Base-by-base conservation (phyloP, 257 asterid genomes). In the Sherardia arvensis region DNA sequence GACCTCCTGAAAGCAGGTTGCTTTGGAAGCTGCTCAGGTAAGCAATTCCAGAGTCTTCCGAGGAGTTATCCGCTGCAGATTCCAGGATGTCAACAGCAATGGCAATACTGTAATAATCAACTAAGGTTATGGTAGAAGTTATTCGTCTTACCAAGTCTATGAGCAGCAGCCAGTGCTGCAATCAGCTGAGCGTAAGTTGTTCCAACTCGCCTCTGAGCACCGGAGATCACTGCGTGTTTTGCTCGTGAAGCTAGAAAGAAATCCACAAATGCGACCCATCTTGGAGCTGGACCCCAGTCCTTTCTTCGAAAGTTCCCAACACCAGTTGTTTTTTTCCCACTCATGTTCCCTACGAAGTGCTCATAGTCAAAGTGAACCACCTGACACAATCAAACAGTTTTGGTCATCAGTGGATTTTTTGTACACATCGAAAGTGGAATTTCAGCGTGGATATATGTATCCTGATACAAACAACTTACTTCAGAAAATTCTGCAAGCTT, bases 261-360 rank as follows among this genome's bases (percentile, higher is more conserved):
- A 76, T 93, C 99, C 21, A 90, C 96, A 71, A 93, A 87, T 57
- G 99, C 99, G 62, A 85, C 99, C 99, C 99, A 93, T 78, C 97
- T 83, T 33, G 99, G 99, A 28, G 96, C 97, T 58, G 97, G 91
- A 7, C 99, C 99, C 97, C 99, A 93, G 74, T 93, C 99, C 73
- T 71, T 82, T 4, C 54, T 73, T 78, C 96, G 81, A 73, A 86
- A 83, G 61, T 48, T 73, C 67, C 73, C 72, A 14, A 29, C 53
- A 60, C 66, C 72, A 72, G 53, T 68, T 8, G 14, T 59, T 68
- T 66, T 59, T 68, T 70, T 69, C 60, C 82, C 80, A 17, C 92
- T 81, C 45, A 81, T 69, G 67, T 83, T 85, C 65, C 94, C 91
- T 67, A 69, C 69, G 32, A 80, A 88, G 69, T 64, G 79, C 67